Evolutionary conservation across 1,284 basidiomycete species (phyloP), one percentile per base, ranked within the genome.

Genomic region (Leccinum subatratum): DNA sequence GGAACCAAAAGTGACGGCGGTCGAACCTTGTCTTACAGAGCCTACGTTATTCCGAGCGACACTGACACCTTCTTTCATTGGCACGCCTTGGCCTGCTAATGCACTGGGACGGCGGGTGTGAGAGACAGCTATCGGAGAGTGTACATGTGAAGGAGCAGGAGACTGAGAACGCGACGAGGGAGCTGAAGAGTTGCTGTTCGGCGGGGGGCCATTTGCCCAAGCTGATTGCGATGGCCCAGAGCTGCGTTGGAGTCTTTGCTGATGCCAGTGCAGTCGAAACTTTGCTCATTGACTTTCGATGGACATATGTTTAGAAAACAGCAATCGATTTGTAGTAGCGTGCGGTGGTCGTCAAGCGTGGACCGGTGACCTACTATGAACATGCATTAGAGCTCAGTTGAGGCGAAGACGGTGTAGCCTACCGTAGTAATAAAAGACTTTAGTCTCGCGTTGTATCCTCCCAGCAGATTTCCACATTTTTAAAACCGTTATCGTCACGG

Each of bases 201-300:
- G 82, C 66, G 91, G 91, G 66, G 91, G 91, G 78, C 91, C 91
- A 83, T 80, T 89, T 81, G 89, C 81, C 91, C 91, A 93, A 83
- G 91, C 91, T 80, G 90, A 92, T 83, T 86, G 85, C 81, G 83
- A 77, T 75, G 88, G 79, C 80, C 90, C 37, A 37, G 39, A 39
- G 85, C 84, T 84, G 85, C 80, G 85, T 74, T 79, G 85, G 82
- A 82, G 81, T 86, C 86, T 89, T 91, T 79, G 80, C 81, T 80
- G 89, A 81, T 79, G 84, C 82, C 34, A 34, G 34, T 34, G 34
- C 37, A 39, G 39, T 39, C 39, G 39, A 39, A 39, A 39, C 39
- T 39, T 39, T 39, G 16, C 39, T 39, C 39, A 18, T 39, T 39
- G 37, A 37, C 37, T 37, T 37, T 2, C 37, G 37, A 37, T 37